Evolutionary conservation across 2,329 filamentous ascomycete genomes (phyloP).

Genomic region (Alternaria atra): DNA sequence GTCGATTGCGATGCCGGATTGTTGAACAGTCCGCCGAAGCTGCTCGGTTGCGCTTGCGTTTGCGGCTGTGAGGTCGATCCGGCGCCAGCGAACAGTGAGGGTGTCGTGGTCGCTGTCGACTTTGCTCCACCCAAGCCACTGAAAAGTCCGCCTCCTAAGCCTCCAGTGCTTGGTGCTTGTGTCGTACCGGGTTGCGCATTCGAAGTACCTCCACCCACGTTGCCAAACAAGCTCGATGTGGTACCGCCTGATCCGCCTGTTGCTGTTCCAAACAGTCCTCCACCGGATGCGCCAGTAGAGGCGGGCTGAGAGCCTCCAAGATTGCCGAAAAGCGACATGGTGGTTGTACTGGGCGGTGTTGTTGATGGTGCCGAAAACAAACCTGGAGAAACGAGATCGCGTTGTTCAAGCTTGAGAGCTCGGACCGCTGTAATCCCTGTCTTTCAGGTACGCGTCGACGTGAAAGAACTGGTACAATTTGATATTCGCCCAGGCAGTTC

Average conservation of each 20-base stretch:
- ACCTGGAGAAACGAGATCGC: conserved; percentile 34
- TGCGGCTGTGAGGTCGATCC: conserved; percentile 36
- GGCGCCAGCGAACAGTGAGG: conserved; percentile 37
- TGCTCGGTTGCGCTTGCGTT: conserved; percentile 34
- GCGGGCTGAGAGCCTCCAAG: conserved; percentile 42
- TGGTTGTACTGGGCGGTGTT: conserved; percentile 36
- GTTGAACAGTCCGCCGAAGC: conserved; percentile 34
- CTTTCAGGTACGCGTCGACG: conserved; percentile 19
- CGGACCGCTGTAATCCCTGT: conserved; percentile 21
- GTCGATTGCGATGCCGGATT: conserved; percentile 42
- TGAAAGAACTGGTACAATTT: not conserved
- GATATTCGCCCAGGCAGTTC: not conserved
- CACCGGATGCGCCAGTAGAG: conserved; percentile 33
- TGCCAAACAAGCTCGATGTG: conserved; percentile 41
- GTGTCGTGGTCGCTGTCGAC: conserved; percentile 41
- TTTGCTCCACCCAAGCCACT: conserved; percentile 46
- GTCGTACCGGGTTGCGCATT: conserved; percentile 36
- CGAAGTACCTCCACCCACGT: conserved; percentile 36
- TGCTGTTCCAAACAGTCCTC: conserved; percentile 39
- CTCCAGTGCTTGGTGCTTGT: conserved; percentile 40
- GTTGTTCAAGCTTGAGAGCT: conserved; percentile 30
- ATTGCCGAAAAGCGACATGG: conserved; percentile 48
- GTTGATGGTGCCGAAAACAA: conserved; percentile 43
- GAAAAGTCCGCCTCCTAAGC: conserved; percentile 46
- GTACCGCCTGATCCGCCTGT: conserved; percentile 33